phyloP scores from a whole-genome alignment of 495 filamentous ascomycete genomes.

The Xylaria sp. region DNA sequence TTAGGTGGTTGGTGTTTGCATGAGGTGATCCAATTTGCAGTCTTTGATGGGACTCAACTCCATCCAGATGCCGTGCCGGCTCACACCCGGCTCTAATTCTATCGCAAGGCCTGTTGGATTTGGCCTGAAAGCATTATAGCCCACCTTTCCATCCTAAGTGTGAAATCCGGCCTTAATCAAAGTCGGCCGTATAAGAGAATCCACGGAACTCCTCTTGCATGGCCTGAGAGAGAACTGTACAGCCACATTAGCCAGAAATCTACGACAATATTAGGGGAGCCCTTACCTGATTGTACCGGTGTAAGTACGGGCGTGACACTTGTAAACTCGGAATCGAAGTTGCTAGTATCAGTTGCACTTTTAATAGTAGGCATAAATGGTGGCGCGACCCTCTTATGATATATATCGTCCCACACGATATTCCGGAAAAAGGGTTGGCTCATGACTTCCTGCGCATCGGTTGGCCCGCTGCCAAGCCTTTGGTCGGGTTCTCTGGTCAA shows the following conservation, averaged over 20 bases:
- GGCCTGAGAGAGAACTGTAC: slow-evolving; percentile 87
- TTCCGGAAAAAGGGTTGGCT: slow-evolving; percentile 97
- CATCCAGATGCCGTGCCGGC: background rate
- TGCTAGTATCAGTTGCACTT: slow-evolving; percentile 94
- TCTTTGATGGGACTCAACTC: slow-evolving; percentile 4
- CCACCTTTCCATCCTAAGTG: background rate
- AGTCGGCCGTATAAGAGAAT: slow-evolving; percentile 82
- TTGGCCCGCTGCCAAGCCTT: slow-evolving; percentile 90
- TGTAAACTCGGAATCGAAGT: slow-evolving; percentile 98
- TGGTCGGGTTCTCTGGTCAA: slow-evolving; percentile 93
- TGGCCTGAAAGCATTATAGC: background rate
- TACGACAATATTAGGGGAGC: slow-evolving; percentile 4
- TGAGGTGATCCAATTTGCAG: slow-evolving; percentile 2
- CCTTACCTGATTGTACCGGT: slow-evolving; percentile 91
- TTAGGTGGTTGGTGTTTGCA: slow-evolving; percentile 1
- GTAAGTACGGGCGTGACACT: slow-evolving; percentile 98
- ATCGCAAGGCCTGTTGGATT: background rate
- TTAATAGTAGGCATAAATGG: slow-evolving; percentile 90
- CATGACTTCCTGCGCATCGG: slow-evolving; percentile 99
- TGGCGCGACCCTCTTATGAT: slow-evolving; percentile 87
- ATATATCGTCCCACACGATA: slow-evolving; percentile 98
- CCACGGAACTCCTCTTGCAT: slow-evolving; percentile 99
- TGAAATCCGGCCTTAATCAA: slow-evolving; percentile 45
- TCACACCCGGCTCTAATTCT: slow-evolving; percentile 5
- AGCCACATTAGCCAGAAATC: slow-evolving; percentile 33